phyloP scores from a whole-genome alignment of 2,329 filamentous ascomycete genomes.

The Didymella sp. region DNA sequence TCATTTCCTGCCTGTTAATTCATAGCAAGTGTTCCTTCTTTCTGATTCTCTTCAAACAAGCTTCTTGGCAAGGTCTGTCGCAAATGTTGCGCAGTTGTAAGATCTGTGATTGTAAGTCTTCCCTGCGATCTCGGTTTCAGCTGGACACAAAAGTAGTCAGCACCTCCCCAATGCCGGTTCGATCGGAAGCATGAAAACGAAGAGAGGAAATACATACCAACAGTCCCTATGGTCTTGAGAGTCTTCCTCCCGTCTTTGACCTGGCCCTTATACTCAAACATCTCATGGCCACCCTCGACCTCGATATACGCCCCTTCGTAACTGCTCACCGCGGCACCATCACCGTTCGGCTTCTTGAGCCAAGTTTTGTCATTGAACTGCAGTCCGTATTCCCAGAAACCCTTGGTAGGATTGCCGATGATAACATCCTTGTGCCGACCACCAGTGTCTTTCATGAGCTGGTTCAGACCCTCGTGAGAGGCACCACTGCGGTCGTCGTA shows the following conservation, averaged over 20 bases:
- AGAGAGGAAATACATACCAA: not conserved
- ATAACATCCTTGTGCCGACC: conserved; percentile 1
- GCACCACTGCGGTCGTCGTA: not conserved
- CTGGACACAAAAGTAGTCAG: not conserved
- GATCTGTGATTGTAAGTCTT: not conserved
- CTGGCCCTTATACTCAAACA: not conserved
- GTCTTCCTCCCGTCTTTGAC: not conserved
- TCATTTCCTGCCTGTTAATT: too few species aligned
- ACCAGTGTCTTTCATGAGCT: conserved; percentile 1
- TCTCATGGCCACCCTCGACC: not conserved
- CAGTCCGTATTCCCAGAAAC: not conserved
- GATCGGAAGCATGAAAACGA: not conserved
- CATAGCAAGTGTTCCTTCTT: too few species aligned
- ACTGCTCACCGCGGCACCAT: not conserved
- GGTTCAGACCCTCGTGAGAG: not conserved
- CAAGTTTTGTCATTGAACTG: not conserved
- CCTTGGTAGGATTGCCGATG: not conserved
- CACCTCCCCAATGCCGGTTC: not conserved
- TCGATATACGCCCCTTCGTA: not conserved
- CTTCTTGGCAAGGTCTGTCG: not conserved
- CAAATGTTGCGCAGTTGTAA: not conserved
- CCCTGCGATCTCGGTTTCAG: not conserved
- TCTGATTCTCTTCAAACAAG: not conserved
- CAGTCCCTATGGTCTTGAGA: not conserved
- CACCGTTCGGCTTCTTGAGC: not conserved